Evolutionary conservation across 2,329 filamentous ascomycete species (phyloP).

Genomic region (Penicillium sp.): DNA sequence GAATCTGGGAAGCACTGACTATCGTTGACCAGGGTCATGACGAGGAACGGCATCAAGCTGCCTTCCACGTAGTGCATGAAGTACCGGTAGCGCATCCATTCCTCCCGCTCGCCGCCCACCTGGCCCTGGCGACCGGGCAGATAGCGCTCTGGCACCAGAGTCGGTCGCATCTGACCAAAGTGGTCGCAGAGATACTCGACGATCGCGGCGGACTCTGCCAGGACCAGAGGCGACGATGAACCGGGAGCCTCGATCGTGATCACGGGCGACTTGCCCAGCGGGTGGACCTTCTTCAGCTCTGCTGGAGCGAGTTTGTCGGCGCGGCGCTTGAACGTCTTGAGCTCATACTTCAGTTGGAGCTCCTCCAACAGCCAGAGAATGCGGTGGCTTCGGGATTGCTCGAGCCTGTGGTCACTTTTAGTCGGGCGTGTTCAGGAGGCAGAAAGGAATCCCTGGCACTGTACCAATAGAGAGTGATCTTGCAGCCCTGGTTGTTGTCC

Average conservation of each 20-base stretch:
- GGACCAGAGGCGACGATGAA: constrained; percentile 52
- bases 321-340: constrained; percentile 73
- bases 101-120: constrained; percentile 58
- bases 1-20: constrained; percentile 39
- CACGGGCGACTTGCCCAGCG: constrained; percentile 82
- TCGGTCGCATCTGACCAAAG: constrained; percentile 46
- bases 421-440: constrained; percentile 6
- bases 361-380: constrained; percentile 85
- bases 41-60: constrained; percentile 69
- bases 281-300: constrained; percentile 73
- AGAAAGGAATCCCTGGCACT: no score
- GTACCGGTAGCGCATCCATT: constrained; percentile 62
- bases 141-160: constrained; percentile 53
- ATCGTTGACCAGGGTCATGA: constrained; percentile 62
- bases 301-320: constrained; percentile 66
- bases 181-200: constrained; percentile 76
- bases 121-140: constrained; percentile 52
- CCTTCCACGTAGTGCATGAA: constrained; percentile 84
- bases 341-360: constrained; percentile 71
- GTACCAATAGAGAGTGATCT: constrained; percentile 65
- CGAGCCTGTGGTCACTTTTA: constrained; percentile 59
- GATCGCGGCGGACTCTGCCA: constrained; percentile 81
- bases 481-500: constrained; percentile 39
- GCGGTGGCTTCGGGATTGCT: constrained; percentile 76
- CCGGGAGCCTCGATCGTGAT: constrained; percentile 59